phyloP scores from a whole-genome alignment of 805 yeast genomes.

The Peterozyma toletana region DNA sequence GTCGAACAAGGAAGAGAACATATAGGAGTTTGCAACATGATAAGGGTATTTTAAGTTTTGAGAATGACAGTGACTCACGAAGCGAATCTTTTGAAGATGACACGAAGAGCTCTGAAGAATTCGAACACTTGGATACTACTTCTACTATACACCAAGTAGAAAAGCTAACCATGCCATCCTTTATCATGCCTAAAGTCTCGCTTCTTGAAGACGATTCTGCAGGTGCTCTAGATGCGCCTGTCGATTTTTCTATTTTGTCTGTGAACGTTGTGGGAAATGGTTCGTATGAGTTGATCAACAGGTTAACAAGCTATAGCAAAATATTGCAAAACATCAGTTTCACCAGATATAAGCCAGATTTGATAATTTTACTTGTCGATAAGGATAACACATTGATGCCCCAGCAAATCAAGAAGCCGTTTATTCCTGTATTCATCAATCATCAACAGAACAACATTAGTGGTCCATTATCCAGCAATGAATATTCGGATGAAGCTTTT shows the following conservation, averaged over 20 bases:
- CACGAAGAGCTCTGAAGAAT: constrained; percentile 2
- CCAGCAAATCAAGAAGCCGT: constrained; percentile 19
- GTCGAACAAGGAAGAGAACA: no score
- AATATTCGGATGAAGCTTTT: neutral
- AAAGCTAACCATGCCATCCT: constrained; percentile 19
- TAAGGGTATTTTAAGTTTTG: constrained; percentile 10
- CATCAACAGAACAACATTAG: neutral
- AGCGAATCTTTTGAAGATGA: constrained; percentile 15
- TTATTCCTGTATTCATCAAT: constrained; percentile 19
- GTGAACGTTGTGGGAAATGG: constrained; percentile 21
- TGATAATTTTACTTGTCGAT: constrained; percentile 20
- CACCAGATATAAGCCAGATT: constrained; percentile 15
- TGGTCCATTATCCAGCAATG: neutral
- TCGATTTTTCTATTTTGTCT: constrained; percentile 7
- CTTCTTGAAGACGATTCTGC: constrained; percentile 10
- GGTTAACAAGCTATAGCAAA: constrained; percentile 20
- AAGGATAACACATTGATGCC: constrained; percentile 20
- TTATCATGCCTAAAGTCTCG: constrained; percentile 29
- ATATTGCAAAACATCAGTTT: constrained; percentile 20
- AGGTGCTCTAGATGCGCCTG: neutral
- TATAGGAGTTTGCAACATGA: no score
- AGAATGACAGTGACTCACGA: constrained; percentile 11
- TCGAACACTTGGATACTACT: neutral
- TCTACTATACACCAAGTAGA: constrained; percentile 16
- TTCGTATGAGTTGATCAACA: constrained; percentile 12